These are phyloP conservation scores for Globisporangium irregulare DNA, from an alignment of 352 stramenopile genomes.

Conservation along the genomic window DNA sequence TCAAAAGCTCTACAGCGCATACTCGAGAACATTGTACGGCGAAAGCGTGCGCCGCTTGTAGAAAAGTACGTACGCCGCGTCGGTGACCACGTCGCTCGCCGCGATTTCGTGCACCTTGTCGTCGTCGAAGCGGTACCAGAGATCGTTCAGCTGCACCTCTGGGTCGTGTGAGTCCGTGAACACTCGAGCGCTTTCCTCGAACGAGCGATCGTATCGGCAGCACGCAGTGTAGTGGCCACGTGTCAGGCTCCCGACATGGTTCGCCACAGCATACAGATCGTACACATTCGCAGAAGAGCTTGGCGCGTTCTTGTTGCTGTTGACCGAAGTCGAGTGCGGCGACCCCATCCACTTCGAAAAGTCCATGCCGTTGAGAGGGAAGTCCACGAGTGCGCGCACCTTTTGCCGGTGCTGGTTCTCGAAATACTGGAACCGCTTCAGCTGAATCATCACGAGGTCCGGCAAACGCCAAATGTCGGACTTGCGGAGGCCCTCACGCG, in stretches of 20 bases:
- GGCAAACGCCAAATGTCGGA: constrained; percentile 73
- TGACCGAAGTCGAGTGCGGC: background rate
- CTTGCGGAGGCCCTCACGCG: constrained; percentile 49
- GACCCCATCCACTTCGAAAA: constrained; percentile 74
- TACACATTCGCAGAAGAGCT: constrained; percentile 54
- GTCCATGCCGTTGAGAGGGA: constrained; percentile 72
- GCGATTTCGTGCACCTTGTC: constrained; percentile 79
- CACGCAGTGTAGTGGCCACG: constrained; percentile 94
- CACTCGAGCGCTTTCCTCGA: constrained; percentile 51
- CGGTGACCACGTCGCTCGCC: constrained; percentile 64
- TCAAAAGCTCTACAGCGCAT: constrained; percentile 38
- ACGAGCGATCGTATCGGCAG: constrained; percentile 71
- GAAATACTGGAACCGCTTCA: constrained; percentile 89
- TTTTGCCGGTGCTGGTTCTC: constrained; percentile 85
- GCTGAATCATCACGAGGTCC: constrained; percentile 84
- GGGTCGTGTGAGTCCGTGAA: constrained; percentile 34
- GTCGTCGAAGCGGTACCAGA: constrained; percentile 86
- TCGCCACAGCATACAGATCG: constrained; percentile 97
- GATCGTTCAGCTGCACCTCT: constrained; percentile 47
- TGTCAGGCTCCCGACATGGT: constrained; percentile 95
- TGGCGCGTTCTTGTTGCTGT: constrained; percentile 2
- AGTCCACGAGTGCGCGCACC: constrained; percentile 75
- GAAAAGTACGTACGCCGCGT: constrained; percentile 90
- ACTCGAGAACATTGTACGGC: constrained; percentile 63
- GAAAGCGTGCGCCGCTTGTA: constrained; percentile 85